Base-by-base conservation (phyloP, 345 rosid species). In the Euphorbia pulcherrima region DNA sequence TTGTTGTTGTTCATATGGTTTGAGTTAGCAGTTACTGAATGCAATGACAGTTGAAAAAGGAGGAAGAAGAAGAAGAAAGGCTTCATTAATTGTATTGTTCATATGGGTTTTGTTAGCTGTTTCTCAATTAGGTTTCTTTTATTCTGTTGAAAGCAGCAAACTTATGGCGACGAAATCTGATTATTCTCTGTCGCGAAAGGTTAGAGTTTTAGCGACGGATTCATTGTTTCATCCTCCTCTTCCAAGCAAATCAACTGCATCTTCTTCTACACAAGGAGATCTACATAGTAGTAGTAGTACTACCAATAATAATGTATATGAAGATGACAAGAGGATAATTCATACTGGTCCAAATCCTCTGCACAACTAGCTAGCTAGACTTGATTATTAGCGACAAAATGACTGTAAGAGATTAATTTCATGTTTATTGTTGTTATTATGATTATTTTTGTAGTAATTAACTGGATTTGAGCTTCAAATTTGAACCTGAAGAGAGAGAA, bases 291-390 rank as follows among this genome's bases (percentile, higher is more conserved):
- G 37, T 33, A 33, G n/a, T n/a, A n/a, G n/a, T n/a, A n/a, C n/a
- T n/a, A n/a, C n/a, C n/a, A n/a, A 72, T 21, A 81, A 65, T 69
- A 48, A 21, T 8, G 33, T 83, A 39, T 85, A 87, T 71, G 89
- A 69, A 83, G 94, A 92, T 17, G 88, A 89, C 59, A 86, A 87
- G 87, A 89, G 97, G 74, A 68, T 83, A 72, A 82, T 92, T 75
- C 92, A 87, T 75, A 87, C 97, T 39, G 97, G 97, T 74, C 97
- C 97, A 23, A 92, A 92, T 79, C 96, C 96, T 72, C 96, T 92
- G 67, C 96, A 92, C 79, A 92, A 92, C 87, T 92, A 74, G 67
- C 26, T 26, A 65, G 30, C 40, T 28, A 64, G 24, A 61, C 68
- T 67, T 68, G 53, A 57, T 37, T 20, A 41, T 40, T 58, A 30